Evolutionary conservation across 2,329 filamentous ascomycete species (phyloP), one percentile per base, ranked within the genome.

Genomic region (Aspergillus aculeatus): DNA sequence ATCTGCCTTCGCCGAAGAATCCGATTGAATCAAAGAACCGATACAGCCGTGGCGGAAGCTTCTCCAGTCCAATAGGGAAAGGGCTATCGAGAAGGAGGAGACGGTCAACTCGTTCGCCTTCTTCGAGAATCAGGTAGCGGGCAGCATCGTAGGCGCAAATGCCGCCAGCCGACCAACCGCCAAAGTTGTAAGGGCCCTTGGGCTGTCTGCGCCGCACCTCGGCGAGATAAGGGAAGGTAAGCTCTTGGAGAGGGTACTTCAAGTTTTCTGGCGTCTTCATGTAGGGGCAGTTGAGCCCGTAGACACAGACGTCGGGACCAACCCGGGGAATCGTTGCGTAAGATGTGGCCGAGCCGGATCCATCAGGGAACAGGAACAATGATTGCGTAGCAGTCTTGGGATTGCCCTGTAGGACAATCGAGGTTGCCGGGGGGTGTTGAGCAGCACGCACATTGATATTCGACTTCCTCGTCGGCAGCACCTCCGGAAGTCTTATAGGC

Each of bases 111-210:
- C 70, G 70, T 49, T 89, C 84, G 16, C 84, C 83, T 3, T 80
- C 80, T 62, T 82, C 66, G 38, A 61, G 66, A 59, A 81, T 81
- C 16, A 90, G 80, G 63, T 88, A 84, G 56, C 83, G 82, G 64
- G 86, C 83, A 10, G 86, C 86, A 66, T 89, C 86, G 68, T 85
- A 91, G 47, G 89, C 88, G 60, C 88, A 86, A 51, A 91, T 87
- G 38, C 89, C 89, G 26, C 89, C 90, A 1, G 88, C 89, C n/a
- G 86, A 90, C 89, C 89, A 92, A 24, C 90, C 90, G 16, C 86
- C 84, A 1, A 92, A 75, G 54, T 83, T 82, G 74, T 90, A 91
- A 0, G 88, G 86, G 0, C 80, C 78, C 12, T 73, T 72, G 4
- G 80, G 77, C 62, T 83, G 78, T 24, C 80, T 73, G n/a, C 77